Evolutionary conservation across 352 stramenopile species (phyloP), one percentile per base, ranked within the genome.

Genomic region (Phytophthora constricta): DNA sequence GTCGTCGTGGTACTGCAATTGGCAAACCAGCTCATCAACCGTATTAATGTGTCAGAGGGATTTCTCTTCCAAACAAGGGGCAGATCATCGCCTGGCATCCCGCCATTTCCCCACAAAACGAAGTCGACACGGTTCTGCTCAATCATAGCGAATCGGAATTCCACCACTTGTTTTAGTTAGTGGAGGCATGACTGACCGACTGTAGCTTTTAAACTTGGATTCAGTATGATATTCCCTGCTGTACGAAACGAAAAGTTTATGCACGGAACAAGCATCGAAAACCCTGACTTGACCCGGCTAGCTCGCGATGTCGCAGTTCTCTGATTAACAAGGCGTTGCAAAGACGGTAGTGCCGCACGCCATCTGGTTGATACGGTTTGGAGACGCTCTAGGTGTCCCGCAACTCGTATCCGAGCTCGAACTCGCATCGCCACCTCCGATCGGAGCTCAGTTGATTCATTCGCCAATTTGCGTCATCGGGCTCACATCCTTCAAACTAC

Each of bases 271-370:
- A 53, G 42, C 37, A 52, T 11, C 47, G 39, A 58, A 65, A 65
- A 22, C 41, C 41, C 17, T 47, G 41, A 23, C 41, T 23, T 47
- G 41, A 20, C 41, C 41, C 41, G 41, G 41, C 41, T 47, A 47
- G 41, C 16, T 47, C 34, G 26, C 25, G 31, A 56, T 65, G 58
- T 39, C 46, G 41, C 48, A 58, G 19, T 47, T 47, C 31, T 68
- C 52, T 68, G 51, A 58, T 58, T 58, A 68, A 68, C n/a, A 28
- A 48, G 16, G 9, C 20, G 51, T 62, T 62, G 25, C 52, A 69
- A 46, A 69, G 54, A 69, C 61, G 46, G 61, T 63, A 52, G 61
- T 68, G 53, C 52, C 33, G 25, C 34, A 43, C 41, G 4, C 2
- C 61, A 62, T 26, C 60, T 57, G 51, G 17, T 23, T 23, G 42